A percentile compares a stretch with the other conserved stretches of the same genome.
Conservation (phyloP, 2,329 filamentous ascomycete genomes). For the Lecanicillium sp. region DNA sequence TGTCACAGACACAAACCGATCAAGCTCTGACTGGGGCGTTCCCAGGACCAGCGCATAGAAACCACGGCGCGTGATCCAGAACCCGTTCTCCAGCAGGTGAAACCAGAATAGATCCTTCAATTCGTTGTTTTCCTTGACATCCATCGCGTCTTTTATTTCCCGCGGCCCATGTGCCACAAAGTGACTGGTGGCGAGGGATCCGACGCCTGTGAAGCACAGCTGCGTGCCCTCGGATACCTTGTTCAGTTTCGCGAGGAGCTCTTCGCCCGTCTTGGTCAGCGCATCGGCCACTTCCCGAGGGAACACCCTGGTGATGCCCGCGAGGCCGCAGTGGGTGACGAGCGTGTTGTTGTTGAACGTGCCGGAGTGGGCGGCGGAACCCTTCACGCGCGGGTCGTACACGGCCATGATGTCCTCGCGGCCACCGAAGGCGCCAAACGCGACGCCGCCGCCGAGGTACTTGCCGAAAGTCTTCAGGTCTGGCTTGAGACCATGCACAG, state of each 20-base stretch:
- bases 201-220: slow-evolving; percentile 32
- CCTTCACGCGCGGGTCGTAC: slow-evolving; percentile 43
- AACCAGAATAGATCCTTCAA: slow-evolving; percentile 40
- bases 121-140: slow-evolving; percentile 26
- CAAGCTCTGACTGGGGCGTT: slow-evolving; percentile 33
- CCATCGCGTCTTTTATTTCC: slow-evolving; percentile 23
- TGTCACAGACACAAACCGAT: slow-evolving; percentile 34
- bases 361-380: slow-evolving; percentile 48
- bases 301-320: slow-evolving; percentile 31
- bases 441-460: slow-evolving; percentile 59
- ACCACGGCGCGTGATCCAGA: slow-evolving; percentile 37
- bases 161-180: slow-evolving; percentile 27
- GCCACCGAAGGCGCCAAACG: slow-evolving; percentile 63
- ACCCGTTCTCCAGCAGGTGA: slow-evolving; percentile 39
- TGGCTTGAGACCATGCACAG: slow-evolving; percentile 39
- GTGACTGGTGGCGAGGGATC: slow-evolving; percentile 32
- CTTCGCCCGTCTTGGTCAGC: slow-evolving; percentile 28
- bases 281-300: slow-evolving; percentile 25
- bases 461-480: slow-evolving; percentile 62
- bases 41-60: slow-evolving; percentile 35
- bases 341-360: slow-evolving; percentile 64
- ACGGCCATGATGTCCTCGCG: slow-evolving; percentile 50
- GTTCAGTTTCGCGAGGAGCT: slow-evolving; percentile 25
- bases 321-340: slow-evolving; percentile 50
- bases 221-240: slow-evolving; percentile 28